Evolutionary conservation across 108 stramenopile genomes (phyloP).

Genomic region (Fistulifera solaris): DNA sequence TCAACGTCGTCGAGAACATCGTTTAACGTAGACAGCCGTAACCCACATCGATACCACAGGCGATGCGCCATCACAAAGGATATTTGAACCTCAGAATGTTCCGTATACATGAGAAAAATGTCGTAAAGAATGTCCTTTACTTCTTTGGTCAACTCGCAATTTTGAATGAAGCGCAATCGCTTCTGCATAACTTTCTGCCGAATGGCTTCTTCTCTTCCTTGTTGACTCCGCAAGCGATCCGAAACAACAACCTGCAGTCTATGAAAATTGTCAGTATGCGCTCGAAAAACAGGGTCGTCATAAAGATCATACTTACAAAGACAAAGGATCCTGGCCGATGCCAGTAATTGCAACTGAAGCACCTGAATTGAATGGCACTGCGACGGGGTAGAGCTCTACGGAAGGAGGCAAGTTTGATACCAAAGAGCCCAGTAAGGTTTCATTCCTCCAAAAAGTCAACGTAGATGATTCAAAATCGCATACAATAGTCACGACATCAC

Average conservation of each 20-base stretch:
- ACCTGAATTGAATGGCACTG: constrained; percentile 33
- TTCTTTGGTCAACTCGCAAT: constrained; percentile 10
- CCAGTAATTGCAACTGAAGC: constrained; percentile 32
- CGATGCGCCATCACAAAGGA: constrained; percentile 21
- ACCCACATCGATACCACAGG: constrained; percentile 41
- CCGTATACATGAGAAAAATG: constrained; percentile 25
- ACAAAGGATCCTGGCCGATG: constrained; percentile 20
- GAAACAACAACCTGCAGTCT: neutral
- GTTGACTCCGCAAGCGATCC: neutral
- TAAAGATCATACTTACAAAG: neutral
- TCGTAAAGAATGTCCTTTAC: constrained; percentile 12
- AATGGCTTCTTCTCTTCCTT: constrained; percentile 6
- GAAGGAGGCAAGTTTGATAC: constrained; percentile 28
- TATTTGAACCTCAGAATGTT: constrained; percentile 1
- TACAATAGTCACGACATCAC: constrained; percentile 32
- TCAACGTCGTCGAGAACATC: neutral
- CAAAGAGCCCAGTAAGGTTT: constrained; percentile 28
- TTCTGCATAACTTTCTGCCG: constrained; percentile 6
- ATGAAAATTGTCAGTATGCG: constrained; percentile 1
- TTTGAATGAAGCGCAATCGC: constrained; percentile 12
- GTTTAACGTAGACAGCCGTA: constrained; percentile 18
- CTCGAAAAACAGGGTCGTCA: neutral
- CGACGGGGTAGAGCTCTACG: constrained; percentile 27
- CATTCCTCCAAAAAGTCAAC: constrained; percentile 33
- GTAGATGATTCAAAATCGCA: constrained; percentile 25